These are phyloP conservation scores for Pleurotus tuber-regium DNA, from an alignment of 768 basidiomycete species.

Conservation along the genomic window DNA sequence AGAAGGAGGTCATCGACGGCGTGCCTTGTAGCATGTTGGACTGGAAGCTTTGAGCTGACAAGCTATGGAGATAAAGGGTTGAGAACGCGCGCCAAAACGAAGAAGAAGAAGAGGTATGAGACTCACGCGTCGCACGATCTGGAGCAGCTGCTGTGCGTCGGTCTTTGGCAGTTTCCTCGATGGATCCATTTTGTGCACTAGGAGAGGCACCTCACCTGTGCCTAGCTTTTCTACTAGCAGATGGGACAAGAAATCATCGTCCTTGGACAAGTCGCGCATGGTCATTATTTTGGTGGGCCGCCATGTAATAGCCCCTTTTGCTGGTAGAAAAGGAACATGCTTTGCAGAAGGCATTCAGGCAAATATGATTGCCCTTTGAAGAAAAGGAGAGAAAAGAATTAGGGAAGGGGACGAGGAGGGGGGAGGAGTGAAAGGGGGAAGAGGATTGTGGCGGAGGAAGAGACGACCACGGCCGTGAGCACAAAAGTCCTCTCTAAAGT, in stretches of 20 bases:
- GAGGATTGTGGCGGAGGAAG: slow-evolving; percentile 19
- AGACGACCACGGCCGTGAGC: slow-evolving; percentile 7
- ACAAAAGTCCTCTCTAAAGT: background rate
- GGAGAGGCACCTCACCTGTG: slow-evolving; percentile 73
- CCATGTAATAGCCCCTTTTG: slow-evolving; percentile 48
- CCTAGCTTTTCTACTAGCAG: slow-evolving; percentile 88
- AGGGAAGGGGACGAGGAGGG: slow-evolving; percentile 18
- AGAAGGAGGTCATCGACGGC: slow-evolving; percentile 77
- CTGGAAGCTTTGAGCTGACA: slow-evolving; percentile 51
- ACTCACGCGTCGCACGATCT: slow-evolving; percentile 74
- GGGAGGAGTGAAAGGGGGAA: slow-evolving; percentile 16
- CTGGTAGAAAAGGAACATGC: slow-evolving; percentile 25
- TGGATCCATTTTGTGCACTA: slow-evolving; percentile 89
- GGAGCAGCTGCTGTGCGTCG: slow-evolving; percentile 62
- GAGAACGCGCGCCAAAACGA: slow-evolving; percentile 19
- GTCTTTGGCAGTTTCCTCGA: slow-evolving; percentile 76
- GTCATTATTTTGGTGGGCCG: slow-evolving; percentile 88
- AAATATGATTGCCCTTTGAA: background rate
- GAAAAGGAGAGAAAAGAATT: slow-evolving; percentile 10
- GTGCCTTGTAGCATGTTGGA: slow-evolving; percentile 59
- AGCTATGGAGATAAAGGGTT: slow-evolving; percentile 39
- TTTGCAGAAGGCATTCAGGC: slow-evolving; percentile 21
- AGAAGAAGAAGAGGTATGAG: slow-evolving; percentile 25
- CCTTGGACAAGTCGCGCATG: slow-evolving; percentile 84
- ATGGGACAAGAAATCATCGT: slow-evolving; percentile 90